These are phyloP conservation scores for Termitomyces titanicus DNA, from an alignment of 768 basidiomycete genomes.

Conservation along the genomic window DNA sequence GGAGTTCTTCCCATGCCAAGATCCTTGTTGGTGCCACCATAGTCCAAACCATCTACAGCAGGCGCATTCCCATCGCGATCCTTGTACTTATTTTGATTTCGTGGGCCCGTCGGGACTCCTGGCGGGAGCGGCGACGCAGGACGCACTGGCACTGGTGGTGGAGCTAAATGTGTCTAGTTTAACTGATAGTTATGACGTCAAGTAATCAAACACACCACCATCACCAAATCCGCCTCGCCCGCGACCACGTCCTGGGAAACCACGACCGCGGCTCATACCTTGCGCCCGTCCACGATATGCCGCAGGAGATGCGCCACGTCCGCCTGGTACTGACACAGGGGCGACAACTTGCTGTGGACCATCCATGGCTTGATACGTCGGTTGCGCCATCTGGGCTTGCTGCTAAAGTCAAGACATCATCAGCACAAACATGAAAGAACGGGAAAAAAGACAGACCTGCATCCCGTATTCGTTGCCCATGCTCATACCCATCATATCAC, in stretches of 20 bases:
- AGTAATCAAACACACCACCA: conserved; percentile 23
- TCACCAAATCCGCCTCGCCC: conserved; percentile 40
- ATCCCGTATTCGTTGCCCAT: conserved; percentile 65
- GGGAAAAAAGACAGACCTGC: conserved; percentile 50
- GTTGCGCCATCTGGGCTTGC: conserved; percentile 56
- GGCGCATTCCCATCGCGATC: conserved; percentile 83
- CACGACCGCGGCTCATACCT: conserved; percentile 39
- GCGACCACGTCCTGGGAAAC: conserved; percentile 37
- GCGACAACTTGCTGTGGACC: conserved; percentile 36
- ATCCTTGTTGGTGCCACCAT: conserved; percentile 57
- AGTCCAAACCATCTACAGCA: conserved; percentile 86
- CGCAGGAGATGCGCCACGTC: conserved; percentile 31
- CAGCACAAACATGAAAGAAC: background rate
- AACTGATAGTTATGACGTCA: background rate
- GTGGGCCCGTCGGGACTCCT: conserved; percentile 82
- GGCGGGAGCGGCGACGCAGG: conserved; percentile 85
- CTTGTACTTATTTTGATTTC: conserved; percentile 89
- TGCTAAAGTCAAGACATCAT: conserved; percentile 38
- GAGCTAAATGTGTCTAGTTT: background rate
- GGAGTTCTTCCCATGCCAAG: conserved; percentile 46
- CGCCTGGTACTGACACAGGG: conserved; percentile 38
- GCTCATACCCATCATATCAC: conserved; percentile 65
- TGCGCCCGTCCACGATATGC: conserved; percentile 28
- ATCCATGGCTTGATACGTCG: conserved; percentile 68
- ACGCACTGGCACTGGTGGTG: conserved; percentile 56